phyloP scores from a whole-genome alignment of 208 protist genomes.

The Crithidia brevicula region DNA sequence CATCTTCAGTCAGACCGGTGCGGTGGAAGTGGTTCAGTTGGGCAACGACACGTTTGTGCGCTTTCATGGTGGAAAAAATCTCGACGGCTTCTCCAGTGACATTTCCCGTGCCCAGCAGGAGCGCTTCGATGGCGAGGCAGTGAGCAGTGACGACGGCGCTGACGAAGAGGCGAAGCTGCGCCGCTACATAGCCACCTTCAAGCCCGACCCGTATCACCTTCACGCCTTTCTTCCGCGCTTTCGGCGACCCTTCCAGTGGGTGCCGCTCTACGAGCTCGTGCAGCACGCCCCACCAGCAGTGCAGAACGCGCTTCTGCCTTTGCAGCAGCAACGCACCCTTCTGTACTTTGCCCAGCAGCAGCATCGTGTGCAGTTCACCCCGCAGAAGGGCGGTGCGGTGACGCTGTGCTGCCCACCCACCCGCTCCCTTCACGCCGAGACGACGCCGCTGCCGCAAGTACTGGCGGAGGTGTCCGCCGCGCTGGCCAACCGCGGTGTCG shows the following conservation, averaged over 20 bases:
- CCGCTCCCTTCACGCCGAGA: conserved; percentile 17
- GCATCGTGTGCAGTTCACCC: conserved; percentile 59
- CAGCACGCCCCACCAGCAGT: conserved; percentile 28
- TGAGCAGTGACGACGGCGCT: background rate
- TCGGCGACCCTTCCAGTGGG: conserved; percentile 32
- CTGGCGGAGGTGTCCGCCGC: conserved; percentile 13
- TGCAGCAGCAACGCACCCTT: conserved; percentile 36
- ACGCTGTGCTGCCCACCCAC: conserved; percentile 9
- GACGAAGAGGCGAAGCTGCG: conserved; percentile 8
- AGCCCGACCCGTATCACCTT: conserved; percentile 48
- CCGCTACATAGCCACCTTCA: conserved; percentile 33
- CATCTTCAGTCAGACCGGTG: conserved; percentile 40
- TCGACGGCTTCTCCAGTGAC: conserved; percentile 11
- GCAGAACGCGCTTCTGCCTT: conserved; percentile 33
- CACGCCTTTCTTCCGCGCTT: conserved; percentile 29
- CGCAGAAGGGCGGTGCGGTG: conserved; percentile 40
- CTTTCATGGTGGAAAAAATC: conserved; percentile 41
- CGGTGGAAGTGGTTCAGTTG: conserved; percentile 23
- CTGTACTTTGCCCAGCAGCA: conserved; percentile 75
- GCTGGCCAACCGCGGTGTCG: conserved; percentile 1
- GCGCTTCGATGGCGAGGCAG: background rate
- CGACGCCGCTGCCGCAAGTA: conserved; percentile 31
- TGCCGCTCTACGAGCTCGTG: conserved; percentile 38
- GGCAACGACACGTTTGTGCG: conserved; percentile 33
- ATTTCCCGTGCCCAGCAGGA: background rate